These are phyloP conservation scores for Hypholoma sublateritium DNA, from an alignment of 768 basidiomycete species.

Conservation along the genomic window DNA sequence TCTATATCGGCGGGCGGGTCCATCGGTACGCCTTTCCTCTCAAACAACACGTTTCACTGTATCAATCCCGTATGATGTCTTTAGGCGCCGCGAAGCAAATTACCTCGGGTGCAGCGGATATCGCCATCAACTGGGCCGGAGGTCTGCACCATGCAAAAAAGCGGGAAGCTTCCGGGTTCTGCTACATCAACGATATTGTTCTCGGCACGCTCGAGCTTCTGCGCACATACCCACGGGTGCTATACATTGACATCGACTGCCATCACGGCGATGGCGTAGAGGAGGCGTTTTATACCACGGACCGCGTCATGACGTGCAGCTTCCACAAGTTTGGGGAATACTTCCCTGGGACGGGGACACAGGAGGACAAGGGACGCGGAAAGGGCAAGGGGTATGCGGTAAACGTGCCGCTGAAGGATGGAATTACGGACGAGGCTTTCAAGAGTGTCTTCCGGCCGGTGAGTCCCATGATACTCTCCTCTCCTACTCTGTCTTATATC, in stretches of 20 bases:
- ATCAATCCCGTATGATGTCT: not conserved
- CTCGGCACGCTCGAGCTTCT: slow-evolving; percentile 91
- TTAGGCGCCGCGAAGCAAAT: slow-evolving; percentile 81
- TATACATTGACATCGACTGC: slow-evolving; percentile 98
- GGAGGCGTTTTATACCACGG: slow-evolving; percentile 97
- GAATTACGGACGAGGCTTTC: slow-evolving; percentile 89
- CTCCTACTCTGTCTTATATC: not conserved
- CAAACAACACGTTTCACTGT: not conserved
- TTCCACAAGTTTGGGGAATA: slow-evolving; percentile 98
- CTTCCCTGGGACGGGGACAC: slow-evolving; percentile 85
- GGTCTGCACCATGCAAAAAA: slow-evolving; percentile 99
- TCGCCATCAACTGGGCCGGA: slow-evolving; percentile 97
- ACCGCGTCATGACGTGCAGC: slow-evolving; percentile 95
- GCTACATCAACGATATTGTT: slow-evolving; percentile 98
- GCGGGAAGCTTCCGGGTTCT: slow-evolving; percentile 96
- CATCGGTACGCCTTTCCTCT: slow-evolving; percentile 58
- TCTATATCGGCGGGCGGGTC: slow-evolving; percentile 96
- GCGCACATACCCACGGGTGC: slow-evolving; percentile 80
- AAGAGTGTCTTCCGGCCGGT: slow-evolving; percentile 91
- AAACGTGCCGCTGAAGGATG: slow-evolving; percentile 93
- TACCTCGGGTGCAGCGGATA: slow-evolving; percentile 82
- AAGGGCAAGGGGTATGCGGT: slow-evolving; percentile 87
- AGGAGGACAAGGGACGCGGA: slow-evolving; percentile 82
- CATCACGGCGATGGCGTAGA: slow-evolving; percentile 99
- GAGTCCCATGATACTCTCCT: slow-evolving; percentile 27